Percentiles rank a stretch among this genome's conserved stretches.
Conservation (phyloP, 495 filamentous ascomycete genomes). For the Polyplosphaeria fusca region DNA sequence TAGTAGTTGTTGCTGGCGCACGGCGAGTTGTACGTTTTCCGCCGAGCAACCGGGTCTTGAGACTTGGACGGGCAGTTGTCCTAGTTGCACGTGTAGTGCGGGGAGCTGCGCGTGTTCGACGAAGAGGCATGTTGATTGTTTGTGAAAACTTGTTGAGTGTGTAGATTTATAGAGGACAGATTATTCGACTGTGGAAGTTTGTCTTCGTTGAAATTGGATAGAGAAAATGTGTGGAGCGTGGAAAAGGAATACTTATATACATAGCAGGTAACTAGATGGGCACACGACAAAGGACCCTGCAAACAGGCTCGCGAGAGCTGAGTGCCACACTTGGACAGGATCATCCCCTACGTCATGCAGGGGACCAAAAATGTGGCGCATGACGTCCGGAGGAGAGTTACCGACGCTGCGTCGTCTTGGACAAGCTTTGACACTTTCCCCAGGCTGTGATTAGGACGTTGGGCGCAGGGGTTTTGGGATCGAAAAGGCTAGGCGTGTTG, state of each 20-base stretch:
- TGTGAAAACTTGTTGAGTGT: constrained; percentile 1
- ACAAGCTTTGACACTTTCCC: too few relatives aligned
- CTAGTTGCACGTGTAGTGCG: constrained; percentile 23
- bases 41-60: constrained; percentile 37
- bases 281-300: neutral
- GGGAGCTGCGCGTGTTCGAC: constrained; percentile 9
- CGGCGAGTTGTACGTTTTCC: constrained; percentile 25
- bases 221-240: too few relatives aligned
- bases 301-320: constrained; percentile 22
- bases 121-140: constrained; percentile 21
- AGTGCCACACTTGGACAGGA: constrained; percentile 5
- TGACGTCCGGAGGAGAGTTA: too few relatives aligned
- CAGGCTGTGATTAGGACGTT: too few relatives aligned
- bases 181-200: too few relatives aligned
- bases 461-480: too few relatives aligned
- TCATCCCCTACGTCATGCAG: constrained; percentile 30
- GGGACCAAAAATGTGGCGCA: too few relatives aligned
- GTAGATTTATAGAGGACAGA: too few relatives aligned
- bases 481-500: too few relatives aligned
- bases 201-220: too few relatives aligned
- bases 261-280: constrained; percentile 1
- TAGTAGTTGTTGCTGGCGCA: constrained; percentile 39
- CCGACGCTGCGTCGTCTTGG: too few relatives aligned
- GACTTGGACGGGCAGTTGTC: constrained; percentile 30
- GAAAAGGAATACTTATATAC: too few relatives aligned